Base-by-base conservation (phyloP, 345 rosid genomes). In the Corymbia maculata region DNA sequence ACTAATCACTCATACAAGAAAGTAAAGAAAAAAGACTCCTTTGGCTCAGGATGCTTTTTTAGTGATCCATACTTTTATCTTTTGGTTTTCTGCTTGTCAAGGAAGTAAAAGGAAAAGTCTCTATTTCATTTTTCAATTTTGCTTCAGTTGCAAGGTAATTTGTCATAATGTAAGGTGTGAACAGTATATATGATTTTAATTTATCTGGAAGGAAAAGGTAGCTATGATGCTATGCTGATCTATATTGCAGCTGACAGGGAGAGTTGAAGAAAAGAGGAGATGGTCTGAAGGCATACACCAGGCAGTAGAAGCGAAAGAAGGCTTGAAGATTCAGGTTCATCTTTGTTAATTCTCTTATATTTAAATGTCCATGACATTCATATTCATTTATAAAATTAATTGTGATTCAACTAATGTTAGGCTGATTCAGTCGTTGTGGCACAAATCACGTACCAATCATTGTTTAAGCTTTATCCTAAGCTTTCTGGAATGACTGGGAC, bases 401-500 rank as follows among this genome's bases (percentile, higher is more conserved):
- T 16, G 86, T 59, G 55, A 89, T 66, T 68, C 26, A 75, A 51
- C 53, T 24, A 45, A 87, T 90, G 61, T n/a, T 91, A 97, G 99
- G 99, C 98, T 88, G 98, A 95, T 93, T 95, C 99, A 52, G 94
- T 97, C 91, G 98, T 96, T 86, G 98, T 96, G 91, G 99, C 99
- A 57, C 99, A 97, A 95, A 97, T 97, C 86, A 97, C 99, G 49
- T 97, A 97, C 87, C 99, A 97, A 91, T 97, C 99, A 36, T 94
- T 97, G 91, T 97, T 97, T 91, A 97, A 97, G 93, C 98, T 96
- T 88, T 97, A 96, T 85, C 99, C 99, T 49, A 96, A 97, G 95
- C 94, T 97, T 85, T 95, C 98, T 13, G 99, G 99, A 90, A 97
- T 97, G 99, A 97, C 99, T 68, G 99, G 99, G 89, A 97, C 99